Base-by-base conservation (phyloP, 768 basidiomycete genomes). In the Russula foetens region DNA sequence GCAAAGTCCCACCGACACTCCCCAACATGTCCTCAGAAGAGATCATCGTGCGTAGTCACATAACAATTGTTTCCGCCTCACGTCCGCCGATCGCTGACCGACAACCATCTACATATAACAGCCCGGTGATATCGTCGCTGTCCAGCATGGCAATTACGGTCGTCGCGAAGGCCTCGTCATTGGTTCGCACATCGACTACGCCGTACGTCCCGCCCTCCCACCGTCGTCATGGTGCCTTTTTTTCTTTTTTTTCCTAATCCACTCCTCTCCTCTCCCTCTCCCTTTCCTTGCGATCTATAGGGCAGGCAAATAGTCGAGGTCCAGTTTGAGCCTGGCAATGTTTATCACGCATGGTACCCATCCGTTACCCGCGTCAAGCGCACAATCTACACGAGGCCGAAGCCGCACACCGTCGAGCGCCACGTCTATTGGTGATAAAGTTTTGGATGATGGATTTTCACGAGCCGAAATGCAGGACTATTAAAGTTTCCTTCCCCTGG, bases 291-390 rank as follows among this genome's bases (percentile, higher is more conserved):
- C 12, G 2, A 48, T 48, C 24, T 53, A 7, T 63, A 92, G 90
- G 90, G 90, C 55, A 85, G 89, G 58, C 87, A 89, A 75, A 79
- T 92, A 66, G 75, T 93, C 63, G 87, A 91, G 69, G 86, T 93
- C 31, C 90, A 88, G 69, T 81, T 93, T 59, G 88, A 91, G 59
- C 74, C 79, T 17, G 76, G 77, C 29, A 83, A 87, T 57, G 68
- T 89, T 57, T 87, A 85, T 79, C 75, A 85, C 57, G 84, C 86
- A 46, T 87, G 83, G 84, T 85, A 86, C 69, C 90, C 89, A n/a
- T 76, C 81, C 47, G 84, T 92, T 52, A 87, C 88, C 60, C 86
- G 87, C 64, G 83, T 92, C 58, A 82, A 79, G 68, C 86, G 90
- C 63, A 86, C 85, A 48, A 79, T 89, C 62, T 82, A 82, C 63